Evolutionary conservation across 768 basidiomycete genomes (phyloP), one percentile per base, ranked within the genome.

Genomic region (Rhodotorula babjevae): DNA sequence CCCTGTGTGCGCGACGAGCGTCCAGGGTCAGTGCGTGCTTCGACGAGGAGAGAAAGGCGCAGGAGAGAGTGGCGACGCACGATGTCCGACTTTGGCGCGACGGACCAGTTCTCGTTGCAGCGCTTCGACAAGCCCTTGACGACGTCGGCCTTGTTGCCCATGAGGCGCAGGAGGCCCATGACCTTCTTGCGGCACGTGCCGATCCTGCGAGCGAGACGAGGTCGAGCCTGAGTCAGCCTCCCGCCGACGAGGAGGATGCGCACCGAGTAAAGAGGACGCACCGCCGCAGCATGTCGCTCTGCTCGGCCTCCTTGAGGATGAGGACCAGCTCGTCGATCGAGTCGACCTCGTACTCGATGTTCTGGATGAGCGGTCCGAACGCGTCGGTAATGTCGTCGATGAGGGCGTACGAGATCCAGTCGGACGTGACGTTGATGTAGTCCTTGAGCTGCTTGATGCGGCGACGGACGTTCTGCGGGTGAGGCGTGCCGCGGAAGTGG

Each of bases 331-430:
- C 96, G 78, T 98, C 96, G 73, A 99, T 98, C 72, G 90, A 92
- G 82, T 99, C 96, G 82, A 99, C 96, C 82, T 99, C 96, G 77
- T 98, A 98, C 81, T 99, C 96, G 81, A 98, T 99, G 80, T 89
- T 88, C 81, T 98, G 96, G 78, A 99, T 98, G 69, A 99, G 86
- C 10, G 96, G 96, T 23, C 96, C 96, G 80, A 99, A 99, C 16
- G 93, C 95, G 79, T 99, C 96, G 61, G 96, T 98, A 81, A 99
- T 98, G 82, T 99, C 96, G 82, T 99, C 96, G 79, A 99, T 99
- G 71, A 99, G 87, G 18, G 96, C 96, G 78, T 99, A 99, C 10
- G 94, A 97, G 76, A 99, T 99, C 96, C 96, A 99, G 83, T 99
- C 96, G 8, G 94, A 95, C 16, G 96, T 98, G 78, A 98, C 96